These are phyloP conservation scores for Phalaenopsis equestris DNA, from an alignment of 106 monocot genomes.

Conservation along the genomic window DNA sequence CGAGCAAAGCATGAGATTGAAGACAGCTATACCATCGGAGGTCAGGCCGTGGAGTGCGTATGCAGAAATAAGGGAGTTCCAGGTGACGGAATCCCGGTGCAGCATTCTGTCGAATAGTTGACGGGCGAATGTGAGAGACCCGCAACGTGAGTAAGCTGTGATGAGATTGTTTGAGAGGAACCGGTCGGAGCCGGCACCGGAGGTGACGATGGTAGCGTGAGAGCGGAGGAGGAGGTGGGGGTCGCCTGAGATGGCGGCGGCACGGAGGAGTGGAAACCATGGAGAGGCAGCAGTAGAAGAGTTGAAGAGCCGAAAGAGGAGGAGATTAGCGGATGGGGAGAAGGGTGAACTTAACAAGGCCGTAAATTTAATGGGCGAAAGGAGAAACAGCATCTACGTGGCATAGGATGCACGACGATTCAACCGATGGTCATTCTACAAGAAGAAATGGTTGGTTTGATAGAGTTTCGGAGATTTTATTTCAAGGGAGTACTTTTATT, in stretches of 20 bases:
- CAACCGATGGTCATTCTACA: no score
- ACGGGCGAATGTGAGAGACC: slow-evolving; percentile 30
- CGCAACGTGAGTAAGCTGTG: slow-evolving; percentile 29
- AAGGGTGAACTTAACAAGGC: neutral
- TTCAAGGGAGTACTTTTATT: no score
- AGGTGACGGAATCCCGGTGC: slow-evolving; percentile 37
- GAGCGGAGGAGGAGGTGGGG: slow-evolving; percentile 15
- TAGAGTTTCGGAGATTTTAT: no score
- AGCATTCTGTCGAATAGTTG: slow-evolving; percentile 39
- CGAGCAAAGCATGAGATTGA: slow-evolving; percentile 34
- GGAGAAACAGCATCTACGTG: neutral
- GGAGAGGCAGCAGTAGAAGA: slow-evolving; percentile 3
- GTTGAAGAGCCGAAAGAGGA: slow-evolving; percentile 11
- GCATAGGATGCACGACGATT: no score
- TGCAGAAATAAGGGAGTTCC: slow-evolving; percentile 69
- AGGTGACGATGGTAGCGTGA: slow-evolving; percentile 41
- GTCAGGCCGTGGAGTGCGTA: slow-evolving; percentile 35
- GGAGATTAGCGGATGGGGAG: neutral
- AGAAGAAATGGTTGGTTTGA: no score
- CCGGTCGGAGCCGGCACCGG: slow-evolving; percentile 27
- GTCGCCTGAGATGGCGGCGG: slow-evolving; percentile 19
- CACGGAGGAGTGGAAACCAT: slow-evolving; percentile 28
- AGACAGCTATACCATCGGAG: slow-evolving; percentile 25
- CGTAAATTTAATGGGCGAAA: neutral
- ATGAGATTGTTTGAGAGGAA: slow-evolving; percentile 68